A percentile compares a stretch with the other conserved stretches of the same genome.
These are phyloP conservation scores for Tulasnella sp. DNA, from an alignment of 768 basidiomycete genomes.

Conservation along the genomic window DNA sequence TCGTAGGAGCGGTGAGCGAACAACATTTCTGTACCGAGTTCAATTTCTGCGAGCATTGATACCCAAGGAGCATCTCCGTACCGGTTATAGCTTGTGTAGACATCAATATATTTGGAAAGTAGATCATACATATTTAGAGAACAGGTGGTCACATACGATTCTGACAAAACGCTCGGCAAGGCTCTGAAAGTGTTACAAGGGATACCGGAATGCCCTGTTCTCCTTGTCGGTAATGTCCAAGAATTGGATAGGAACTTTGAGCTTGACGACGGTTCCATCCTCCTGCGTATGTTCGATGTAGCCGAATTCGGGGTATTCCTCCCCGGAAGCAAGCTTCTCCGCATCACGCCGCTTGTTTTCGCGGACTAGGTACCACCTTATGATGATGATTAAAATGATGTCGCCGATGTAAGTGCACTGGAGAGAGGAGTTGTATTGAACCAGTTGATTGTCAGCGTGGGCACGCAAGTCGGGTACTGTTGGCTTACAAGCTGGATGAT, in stretches of 20 bases:
- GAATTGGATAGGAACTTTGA: conserved; percentile 20
- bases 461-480: too few species aligned
- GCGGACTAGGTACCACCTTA: conserved; percentile 20
- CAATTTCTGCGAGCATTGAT: too few species aligned
- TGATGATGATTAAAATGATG: conserved; percentile 14
- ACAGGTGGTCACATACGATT: too few species aligned
- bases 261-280: conserved; percentile 21
- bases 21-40: neutral
- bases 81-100: too few species aligned
- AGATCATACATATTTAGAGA: too few species aligned
- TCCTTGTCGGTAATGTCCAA: conserved; percentile 25
- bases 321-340: conserved; percentile 12
- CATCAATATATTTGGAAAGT: too few species aligned
- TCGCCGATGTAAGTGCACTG: conserved; percentile 13
- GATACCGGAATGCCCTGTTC: conserved; percentile 24
- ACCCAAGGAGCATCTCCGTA: too few species aligned
- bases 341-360: conserved; percentile 30
- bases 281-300: conserved; percentile 22
- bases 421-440: neutral
- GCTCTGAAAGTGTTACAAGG: neutral
- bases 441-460: neutral
- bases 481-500: conserved; percentile 20
- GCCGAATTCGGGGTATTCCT: conserved; percentile 25
- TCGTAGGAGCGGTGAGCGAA: neutral
- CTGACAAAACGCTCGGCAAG: too few species aligned